These are phyloP conservation scores for Paecilomyces formosus DNA, from an alignment of 2,329 filamentous ascomycete genomes.

Conservation along the genomic window DNA sequence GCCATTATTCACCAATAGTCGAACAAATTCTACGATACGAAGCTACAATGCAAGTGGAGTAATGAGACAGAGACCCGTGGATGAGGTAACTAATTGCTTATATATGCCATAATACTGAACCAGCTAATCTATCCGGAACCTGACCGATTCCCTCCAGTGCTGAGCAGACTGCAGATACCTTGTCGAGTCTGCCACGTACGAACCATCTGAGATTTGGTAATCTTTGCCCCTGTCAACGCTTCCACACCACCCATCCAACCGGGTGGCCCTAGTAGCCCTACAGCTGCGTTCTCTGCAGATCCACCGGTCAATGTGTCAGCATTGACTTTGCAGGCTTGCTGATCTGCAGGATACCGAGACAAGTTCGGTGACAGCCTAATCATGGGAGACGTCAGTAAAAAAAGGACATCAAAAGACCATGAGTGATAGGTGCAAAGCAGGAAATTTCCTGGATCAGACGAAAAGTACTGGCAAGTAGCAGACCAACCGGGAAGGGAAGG, in stretches of 20 bases:
- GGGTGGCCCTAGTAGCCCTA: background rate
- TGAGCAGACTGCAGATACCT: background rate
- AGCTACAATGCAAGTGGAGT: too few relatives aligned
- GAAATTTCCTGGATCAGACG: constrained; percentile 46
- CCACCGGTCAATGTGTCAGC: background rate
- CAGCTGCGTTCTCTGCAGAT: background rate
- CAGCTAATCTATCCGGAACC: too few relatives aligned
- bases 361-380: background rate
- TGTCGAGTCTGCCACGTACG: background rate
- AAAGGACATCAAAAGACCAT: background rate
- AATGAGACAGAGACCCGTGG: too few relatives aligned
- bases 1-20: too few relatives aligned
- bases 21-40: too few relatives aligned
- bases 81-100: too few relatives aligned
- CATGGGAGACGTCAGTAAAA: background rate
- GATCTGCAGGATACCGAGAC: background rate
- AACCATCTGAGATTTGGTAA: background rate
- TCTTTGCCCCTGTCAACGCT: background rate
- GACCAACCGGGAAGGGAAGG: constrained; percentile 55
- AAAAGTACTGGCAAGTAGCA: constrained; percentile 67
- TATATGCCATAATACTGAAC: background rate
- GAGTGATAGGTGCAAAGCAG: background rate
- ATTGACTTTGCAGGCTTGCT: background rate
- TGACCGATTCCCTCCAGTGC: background rate
- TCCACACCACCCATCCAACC: background rate